phyloP scores from a whole-genome alignment of 345 rosid species.

The Carallia brachiata region DNA sequence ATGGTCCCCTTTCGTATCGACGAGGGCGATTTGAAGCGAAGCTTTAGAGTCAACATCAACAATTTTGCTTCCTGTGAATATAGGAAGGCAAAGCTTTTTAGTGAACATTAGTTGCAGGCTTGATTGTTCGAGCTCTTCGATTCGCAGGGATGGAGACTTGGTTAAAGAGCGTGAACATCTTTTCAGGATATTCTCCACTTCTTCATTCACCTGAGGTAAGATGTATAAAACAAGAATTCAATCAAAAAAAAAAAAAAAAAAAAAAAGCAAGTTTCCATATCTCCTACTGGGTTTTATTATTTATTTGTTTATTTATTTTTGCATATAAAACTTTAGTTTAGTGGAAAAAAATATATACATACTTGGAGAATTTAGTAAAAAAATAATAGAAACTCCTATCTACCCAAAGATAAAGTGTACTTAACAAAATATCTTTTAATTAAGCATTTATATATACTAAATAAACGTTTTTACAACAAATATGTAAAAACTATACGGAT shows the following conservation, averaged over 20 bases:
- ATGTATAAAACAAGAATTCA: too few relatives aligned
- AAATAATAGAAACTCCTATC: too few relatives aligned
- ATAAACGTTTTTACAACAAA: not conserved
- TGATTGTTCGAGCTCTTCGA: constrained; percentile 45
- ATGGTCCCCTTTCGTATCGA: constrained; percentile 28
- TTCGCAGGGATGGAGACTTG: constrained; percentile 45
- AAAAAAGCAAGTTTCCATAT: not conserved
- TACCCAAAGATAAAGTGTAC: too few relatives aligned
- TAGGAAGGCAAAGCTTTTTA: constrained; percentile 34
- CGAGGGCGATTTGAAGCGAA: constrained; percentile 54
- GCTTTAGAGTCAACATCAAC: constrained; percentile 31
- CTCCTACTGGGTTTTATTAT: not conserved
- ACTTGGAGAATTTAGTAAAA: too few relatives aligned
- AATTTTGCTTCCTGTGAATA: constrained; percentile 75
- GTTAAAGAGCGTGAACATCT: constrained; percentile 29
- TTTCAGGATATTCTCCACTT: constrained; percentile 54
- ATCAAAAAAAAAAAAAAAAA: not conserved
- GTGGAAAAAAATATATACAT: too few relatives aligned
- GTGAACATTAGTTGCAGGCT: constrained; percentile 37
- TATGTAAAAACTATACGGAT: not conserved
- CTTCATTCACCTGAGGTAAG: constrained; percentile 63
- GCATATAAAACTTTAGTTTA: too few relatives aligned
- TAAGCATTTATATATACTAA: too few relatives aligned
- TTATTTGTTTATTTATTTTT: too few relatives aligned
- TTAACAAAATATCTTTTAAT: too few relatives aligned